phyloP scores from a whole-genome alignment of 2,329 filamentous ascomycete species.

The Mycosphaerella sp. region DNA sequence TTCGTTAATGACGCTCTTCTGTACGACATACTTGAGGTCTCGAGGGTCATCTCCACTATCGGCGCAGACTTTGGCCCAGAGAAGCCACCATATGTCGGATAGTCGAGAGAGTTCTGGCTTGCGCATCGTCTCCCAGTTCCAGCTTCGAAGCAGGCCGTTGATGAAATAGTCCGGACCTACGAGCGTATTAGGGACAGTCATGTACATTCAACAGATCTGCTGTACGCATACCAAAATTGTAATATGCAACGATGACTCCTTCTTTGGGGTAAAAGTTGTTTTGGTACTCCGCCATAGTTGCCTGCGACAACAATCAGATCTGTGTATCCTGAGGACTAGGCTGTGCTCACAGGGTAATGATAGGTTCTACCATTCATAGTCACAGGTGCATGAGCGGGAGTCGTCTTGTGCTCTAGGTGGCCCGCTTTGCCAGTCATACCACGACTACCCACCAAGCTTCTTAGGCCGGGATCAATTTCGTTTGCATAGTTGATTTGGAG shows the following conservation, averaged over 20 bases:
- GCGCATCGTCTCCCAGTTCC: background rate
- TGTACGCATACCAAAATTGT: constrained; percentile 1
- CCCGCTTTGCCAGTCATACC: too few relatives aligned
- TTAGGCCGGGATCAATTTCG: background rate
- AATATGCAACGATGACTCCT: constrained; percentile 7
- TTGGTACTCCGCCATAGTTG: constrained; percentile 1
- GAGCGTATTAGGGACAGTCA: background rate
- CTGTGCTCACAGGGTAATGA: constrained; percentile 8
- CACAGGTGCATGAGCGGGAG: background rate
- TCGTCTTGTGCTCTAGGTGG: background rate
- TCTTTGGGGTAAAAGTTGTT: constrained; percentile 4
- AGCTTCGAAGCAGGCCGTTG: background rate
- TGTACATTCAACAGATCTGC: background rate
- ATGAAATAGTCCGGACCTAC: constrained; percentile 1
- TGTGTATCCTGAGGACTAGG: background rate
- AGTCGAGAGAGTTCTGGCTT: constrained; percentile 10
- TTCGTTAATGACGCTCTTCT: constrained; percentile 12
- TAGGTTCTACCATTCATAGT: background rate
- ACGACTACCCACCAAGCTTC: background rate
- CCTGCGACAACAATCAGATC: background rate
- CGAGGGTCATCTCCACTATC: background rate
- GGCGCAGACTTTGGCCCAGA: constrained; percentile 13
- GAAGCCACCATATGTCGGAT: constrained; percentile 17
- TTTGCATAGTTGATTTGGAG: background rate
- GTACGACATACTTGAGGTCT: constrained; percentile 7